These are phyloP conservation scores for Pseudogymnoascus sp. DNA, from an alignment of 2,329 filamentous ascomycete species.

Conservation along the genomic window DNA sequence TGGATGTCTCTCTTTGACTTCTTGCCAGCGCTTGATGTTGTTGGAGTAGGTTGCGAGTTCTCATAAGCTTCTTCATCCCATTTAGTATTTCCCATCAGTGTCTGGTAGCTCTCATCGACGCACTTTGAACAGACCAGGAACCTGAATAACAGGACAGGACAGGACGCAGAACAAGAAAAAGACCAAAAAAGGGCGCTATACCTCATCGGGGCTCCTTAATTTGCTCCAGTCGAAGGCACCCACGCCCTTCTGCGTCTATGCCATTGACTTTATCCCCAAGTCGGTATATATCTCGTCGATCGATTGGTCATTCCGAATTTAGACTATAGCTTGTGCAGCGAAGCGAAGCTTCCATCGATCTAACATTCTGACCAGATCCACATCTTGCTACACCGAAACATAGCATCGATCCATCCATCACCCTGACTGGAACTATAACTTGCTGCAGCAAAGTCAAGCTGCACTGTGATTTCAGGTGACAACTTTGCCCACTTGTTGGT, in stretches of 20 bases:
- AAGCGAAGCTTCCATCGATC: background rate
- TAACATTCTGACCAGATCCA: background rate
- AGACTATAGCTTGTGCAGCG: background rate
- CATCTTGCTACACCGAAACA: background rate
- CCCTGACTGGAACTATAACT: background rate
- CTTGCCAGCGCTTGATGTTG: background rate
- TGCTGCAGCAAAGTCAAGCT: background rate
- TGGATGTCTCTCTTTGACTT: background rate
- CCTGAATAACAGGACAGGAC: background rate
- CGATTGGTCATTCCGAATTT: background rate
- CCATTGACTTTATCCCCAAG: background rate
- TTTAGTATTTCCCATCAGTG: background rate
- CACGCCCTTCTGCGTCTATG: background rate
- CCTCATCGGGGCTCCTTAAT: background rate
- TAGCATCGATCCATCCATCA: background rate
- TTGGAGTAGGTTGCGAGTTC: background rate
- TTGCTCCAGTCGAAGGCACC: background rate
- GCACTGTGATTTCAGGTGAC: background rate
- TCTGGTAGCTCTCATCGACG: background rate
- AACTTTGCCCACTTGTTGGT: background rate
- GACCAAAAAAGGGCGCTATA: background rate
- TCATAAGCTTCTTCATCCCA: background rate
- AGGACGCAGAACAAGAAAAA: background rate
- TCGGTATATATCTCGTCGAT: background rate
- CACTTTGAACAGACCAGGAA: background rate